Percentiles rank a stretch among this genome's conserved stretches.
Conservation (phyloP, 306 rosid genomes). For the Cicer bijugum region DNA sequence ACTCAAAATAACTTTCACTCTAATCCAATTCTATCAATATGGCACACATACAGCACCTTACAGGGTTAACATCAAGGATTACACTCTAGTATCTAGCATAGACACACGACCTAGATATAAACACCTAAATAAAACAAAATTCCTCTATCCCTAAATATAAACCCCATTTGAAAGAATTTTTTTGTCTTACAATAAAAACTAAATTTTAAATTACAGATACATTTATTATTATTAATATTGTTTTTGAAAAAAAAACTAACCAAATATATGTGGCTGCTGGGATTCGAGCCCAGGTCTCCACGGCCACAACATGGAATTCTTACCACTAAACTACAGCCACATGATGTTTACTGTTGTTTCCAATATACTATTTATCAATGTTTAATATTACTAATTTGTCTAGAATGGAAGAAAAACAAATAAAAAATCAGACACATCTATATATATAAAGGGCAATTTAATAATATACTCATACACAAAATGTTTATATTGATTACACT, state of each 20-base stretch:
- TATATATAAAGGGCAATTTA: background rate
- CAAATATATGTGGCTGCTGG: no score
- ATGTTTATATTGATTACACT: background rate
- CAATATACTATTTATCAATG: no score
- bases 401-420: background rate
- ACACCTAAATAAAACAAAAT: background rate
- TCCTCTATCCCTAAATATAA: background rate
- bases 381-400: background rate
- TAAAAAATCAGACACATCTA: background rate
- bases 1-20: background rate
- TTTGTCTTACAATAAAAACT: background rate
- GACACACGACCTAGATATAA: background rate
- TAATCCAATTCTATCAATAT: slow-evolving; percentile 11
- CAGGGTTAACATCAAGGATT: slow-evolving; percentile 23
- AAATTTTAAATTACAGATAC: background rate
- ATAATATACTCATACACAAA: background rate
- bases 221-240: no score
- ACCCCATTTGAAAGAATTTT: background rate
- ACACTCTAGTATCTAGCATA: slow-evolving; percentile 4
- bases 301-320: no score
- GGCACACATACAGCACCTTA: background rate
- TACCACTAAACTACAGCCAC: no score
- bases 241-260: no score
- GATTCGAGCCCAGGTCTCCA: no score
- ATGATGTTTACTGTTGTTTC: no score